Conservation (phyloP, 1,284 basidiomycete species). For the Leccinum subrobustum region DNA sequence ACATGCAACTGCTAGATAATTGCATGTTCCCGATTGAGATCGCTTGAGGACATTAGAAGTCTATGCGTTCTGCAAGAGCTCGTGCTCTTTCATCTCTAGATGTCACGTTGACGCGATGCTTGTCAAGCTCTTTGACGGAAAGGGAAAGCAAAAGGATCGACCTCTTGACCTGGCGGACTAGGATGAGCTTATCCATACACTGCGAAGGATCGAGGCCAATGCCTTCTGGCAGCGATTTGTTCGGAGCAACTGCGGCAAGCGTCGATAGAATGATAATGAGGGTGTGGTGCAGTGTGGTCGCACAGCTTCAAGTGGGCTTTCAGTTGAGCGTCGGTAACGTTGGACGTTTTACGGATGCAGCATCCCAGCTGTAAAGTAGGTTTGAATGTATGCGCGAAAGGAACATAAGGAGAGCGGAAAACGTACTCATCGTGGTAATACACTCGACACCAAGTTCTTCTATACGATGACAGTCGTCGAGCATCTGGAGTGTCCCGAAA, state of each 20-base stretch:
- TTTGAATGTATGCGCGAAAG: conserved; percentile 1
- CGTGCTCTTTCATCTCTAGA: too few relatives aligned
- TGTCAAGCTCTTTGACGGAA: too few relatives aligned
- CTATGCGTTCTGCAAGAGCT: too few relatives aligned
- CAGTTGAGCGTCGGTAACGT: conserved; percentile 70
- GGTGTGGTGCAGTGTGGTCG: conserved; percentile 68
- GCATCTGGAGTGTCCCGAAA: conserved; percentile 65
- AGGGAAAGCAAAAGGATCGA: conserved; percentile 15
- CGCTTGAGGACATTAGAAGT: too few relatives aligned
- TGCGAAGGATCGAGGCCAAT: conserved; percentile 54
- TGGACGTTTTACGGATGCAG: conserved; percentile 60
- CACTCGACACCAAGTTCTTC: conserved; percentile 82
- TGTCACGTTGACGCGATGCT: too few relatives aligned
- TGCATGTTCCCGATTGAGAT: too few relatives aligned
- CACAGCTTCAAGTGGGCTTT: conserved; percentile 53
- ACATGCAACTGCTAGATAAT: too few relatives aligned
- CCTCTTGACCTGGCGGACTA: conserved; percentile 21
- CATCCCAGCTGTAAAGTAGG: conserved; percentile 58
- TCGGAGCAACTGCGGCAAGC: conserved; percentile 22
- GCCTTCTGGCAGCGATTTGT: conserved; percentile 43
- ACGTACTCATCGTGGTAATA: conserved; percentile 87
- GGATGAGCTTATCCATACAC: conserved; percentile 35
- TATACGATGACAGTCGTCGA: conserved; percentile 66
- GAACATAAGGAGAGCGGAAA: not conserved
- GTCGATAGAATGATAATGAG: conserved; percentile 48